Base-by-base conservation (phyloP, 2,329 filamentous ascomycete species). In the Sphaerulina populicola region DNA sequence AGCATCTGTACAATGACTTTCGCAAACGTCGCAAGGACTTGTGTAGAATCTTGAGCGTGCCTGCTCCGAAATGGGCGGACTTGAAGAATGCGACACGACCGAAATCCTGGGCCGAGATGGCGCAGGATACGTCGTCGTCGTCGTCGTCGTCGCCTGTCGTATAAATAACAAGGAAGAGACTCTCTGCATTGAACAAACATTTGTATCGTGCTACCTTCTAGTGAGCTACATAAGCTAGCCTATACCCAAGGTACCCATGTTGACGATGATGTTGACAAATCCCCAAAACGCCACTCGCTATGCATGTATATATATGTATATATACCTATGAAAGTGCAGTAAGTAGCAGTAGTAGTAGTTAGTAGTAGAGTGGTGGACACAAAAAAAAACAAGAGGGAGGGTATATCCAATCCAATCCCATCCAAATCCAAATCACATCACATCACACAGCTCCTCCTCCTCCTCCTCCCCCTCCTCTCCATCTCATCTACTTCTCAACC, bases 1-100 rank as follows among this genome's bases (percentile, higher is more conserved):
- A 71, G 57, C 60, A 63, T 8, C 52, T 75, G 51, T 75, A 75
- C 47, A 64, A 71, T 31, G 68, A 73, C 44, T 75, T 74, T 53
- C 58, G 72, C 30, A 55, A 62, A 56, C 63, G 70, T 51, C 61
- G 72, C 51, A 69, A 65, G 56, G 66, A 71, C 40, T 55, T 73
- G 14, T 73, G 71, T 44, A 51, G 59, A 41, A 58, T 42, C 58
- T 69, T 60, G 44, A 60, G 58, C 37, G 58, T 59, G 11, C 58
- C 58, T 12, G 63, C 63, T 23, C 66, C 69, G 15, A 58, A 57
- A n/a, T 60, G 58, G 58, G 39, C 44, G n/a, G 54, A 59, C 33
- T 15, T 60, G 15, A 58, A 59, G 51, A 60, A 60, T 45, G 42
- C 46, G 41, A 60, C 53, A 35, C 42, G 45, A 14, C 38, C 31